Base-by-base conservation (phyloP, 495 filamentous ascomycete genomes). In the Penicillium angulare region DNA sequence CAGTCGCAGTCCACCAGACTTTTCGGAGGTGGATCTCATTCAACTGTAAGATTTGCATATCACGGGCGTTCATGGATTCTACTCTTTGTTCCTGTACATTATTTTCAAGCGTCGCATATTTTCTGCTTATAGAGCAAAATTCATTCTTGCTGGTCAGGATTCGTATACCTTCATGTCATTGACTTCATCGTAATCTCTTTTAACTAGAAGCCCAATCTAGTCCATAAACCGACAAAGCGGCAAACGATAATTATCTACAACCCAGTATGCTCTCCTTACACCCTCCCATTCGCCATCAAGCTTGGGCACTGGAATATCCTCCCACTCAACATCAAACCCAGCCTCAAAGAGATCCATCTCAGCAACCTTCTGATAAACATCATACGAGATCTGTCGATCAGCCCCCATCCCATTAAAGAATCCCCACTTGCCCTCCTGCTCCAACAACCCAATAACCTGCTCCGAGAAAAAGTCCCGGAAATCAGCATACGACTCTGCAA, bases 381-480 rank as follows among this genome's bases (percentile, higher is more conserved):
- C 93, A 62, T 97, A 96, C 65, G 89, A 92, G 43, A 96, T 85
- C 61, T 87, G 82, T 21, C 92, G 77, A 74, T 98, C 93, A 5
- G 95, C 93, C 0, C 93, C 93, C 51, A 97, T 81, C 0, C 93
- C 93, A 65, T 97, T 93, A 68, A 97, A 98, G 74, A 96, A 97
- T 17, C 90, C 83, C 73, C 95, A 98, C 15, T 73, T 80, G 0
- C 92, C 89, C 13, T 84, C 67, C 39, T 79, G 71, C 61, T 87
- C 86, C 3, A 98, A 71, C 34, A 97, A 64, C 0, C 81, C 85
- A 39, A 95, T 86, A 0, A 97, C 83, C 55, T 85, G 85, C 64
- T 98, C 92, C 10, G 78, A 82, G 66, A 98, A 96, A 73, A 98
- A 98, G 24, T 83, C 76, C 26, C 85, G 85, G 33, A 98, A 81